Evolutionary conservation across 73 alveolate species (phyloP).

Genomic region (Blepharisma stoltei): DNA sequence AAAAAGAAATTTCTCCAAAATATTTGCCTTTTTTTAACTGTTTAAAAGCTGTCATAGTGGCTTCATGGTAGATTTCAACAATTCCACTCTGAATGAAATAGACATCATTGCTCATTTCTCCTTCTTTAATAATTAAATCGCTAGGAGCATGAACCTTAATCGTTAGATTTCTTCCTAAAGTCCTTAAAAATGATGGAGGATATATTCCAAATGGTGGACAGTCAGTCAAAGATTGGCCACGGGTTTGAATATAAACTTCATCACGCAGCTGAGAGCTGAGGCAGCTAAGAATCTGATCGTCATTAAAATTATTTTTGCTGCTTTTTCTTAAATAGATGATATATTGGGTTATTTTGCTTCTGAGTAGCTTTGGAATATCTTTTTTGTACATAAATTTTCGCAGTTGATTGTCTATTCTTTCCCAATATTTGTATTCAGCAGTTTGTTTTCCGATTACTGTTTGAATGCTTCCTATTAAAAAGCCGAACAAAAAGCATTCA

Average conservation of each 20-base stretch:
- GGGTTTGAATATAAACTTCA: conserved; percentile 29
- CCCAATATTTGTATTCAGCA: background rate
- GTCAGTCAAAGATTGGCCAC: conserved; percentile 32
- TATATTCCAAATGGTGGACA: conserved; percentile 29
- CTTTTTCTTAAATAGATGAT: conserved; percentile 47
- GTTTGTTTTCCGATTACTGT: conserved; percentile 29
- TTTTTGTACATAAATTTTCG: conserved; percentile 41
- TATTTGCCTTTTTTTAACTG: conserved; percentile 12
- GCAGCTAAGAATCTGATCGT: conserved; percentile 35
- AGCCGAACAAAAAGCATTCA: conserved; percentile 44
- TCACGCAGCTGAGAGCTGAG: conserved; percentile 36
- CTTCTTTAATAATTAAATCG: conserved; percentile 49
- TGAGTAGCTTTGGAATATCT: conserved; percentile 48
- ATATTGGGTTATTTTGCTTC: conserved; percentile 49
- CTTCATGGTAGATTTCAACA: conserved; percentile 44
- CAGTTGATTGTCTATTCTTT: conserved; percentile 10
- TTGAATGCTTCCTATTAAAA: conserved; percentile 37
- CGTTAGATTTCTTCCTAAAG: conserved; percentile 41
- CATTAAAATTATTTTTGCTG: conserved; percentile 42
- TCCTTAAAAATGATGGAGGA: conserved; percentile 18
- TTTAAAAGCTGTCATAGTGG: conserved; percentile 14
- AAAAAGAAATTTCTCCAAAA: conserved; percentile 60
- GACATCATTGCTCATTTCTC: conserved; percentile 53
- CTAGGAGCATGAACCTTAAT: conserved; percentile 51
- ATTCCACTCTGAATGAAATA: conserved; percentile 64